A percentile compares a stretch with the other conserved stretches of the same genome.
Conservation (phyloP, 129 eudicot genomes). For the Logfia minima region DNA sequence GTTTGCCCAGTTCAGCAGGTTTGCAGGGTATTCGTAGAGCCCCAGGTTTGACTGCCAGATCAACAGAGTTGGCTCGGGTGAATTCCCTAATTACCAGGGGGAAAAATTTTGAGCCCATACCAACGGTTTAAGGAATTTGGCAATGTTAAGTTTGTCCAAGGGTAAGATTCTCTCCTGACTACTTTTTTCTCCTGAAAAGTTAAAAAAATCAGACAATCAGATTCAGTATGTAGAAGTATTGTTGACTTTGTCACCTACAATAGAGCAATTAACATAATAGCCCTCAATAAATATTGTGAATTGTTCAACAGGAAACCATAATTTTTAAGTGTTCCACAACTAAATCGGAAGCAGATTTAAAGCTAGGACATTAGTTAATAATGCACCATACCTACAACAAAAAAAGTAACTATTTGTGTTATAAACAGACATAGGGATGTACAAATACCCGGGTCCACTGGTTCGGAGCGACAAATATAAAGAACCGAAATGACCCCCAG, state of each 20-base stretch:
- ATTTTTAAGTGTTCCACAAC: neutral
- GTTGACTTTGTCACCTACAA: conserved; percentile 12
- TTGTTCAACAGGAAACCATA: neutral
- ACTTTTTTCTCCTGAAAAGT: conserved; percentile 50
- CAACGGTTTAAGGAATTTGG: conserved; percentile 47
- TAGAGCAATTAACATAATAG: neutral
- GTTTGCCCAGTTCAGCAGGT: too few species aligned
- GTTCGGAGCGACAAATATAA: neutral
- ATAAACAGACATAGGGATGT: neutral
- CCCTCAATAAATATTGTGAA: neutral
- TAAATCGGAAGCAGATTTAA: neutral
- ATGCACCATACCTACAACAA: neutral
- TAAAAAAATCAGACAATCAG: conserved; percentile 13
- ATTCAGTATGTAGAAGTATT: neutral
- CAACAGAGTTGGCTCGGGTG: too few species aligned
- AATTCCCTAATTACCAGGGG: too few species aligned
- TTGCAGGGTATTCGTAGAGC: too few species aligned
- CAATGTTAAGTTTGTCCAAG: conserved; percentile 40
- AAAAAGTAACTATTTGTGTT: neutral
- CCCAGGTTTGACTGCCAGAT: too few species aligned
- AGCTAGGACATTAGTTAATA: neutral
- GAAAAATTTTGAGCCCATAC: conserved; percentile 23
- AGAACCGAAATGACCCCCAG: neutral
- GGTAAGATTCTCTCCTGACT: conserved; percentile 22
- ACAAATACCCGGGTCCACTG: neutral